Conservation (phyloP, 345 rosid genomes). For the Cardamine chenopodiifolia region DNA sequence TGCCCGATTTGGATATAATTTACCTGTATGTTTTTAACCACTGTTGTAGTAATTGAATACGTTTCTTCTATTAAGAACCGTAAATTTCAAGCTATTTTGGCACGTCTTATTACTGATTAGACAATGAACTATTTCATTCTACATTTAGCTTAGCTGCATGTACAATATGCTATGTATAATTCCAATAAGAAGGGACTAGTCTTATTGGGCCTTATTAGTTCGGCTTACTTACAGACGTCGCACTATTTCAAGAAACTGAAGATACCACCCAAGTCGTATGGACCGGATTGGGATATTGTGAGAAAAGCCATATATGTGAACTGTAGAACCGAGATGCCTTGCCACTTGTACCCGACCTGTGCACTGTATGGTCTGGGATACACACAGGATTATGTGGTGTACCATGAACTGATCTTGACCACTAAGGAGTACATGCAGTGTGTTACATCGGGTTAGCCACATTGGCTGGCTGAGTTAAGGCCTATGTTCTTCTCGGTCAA, state of each 20-base stretch:
- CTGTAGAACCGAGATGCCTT: too few relatives aligned
- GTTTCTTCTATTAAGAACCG: background rate
- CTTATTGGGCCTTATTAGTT: background rate
- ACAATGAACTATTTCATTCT: background rate
- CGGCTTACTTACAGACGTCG: too few relatives aligned
- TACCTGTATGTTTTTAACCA: background rate
- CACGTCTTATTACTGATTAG: background rate
- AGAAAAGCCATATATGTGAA: slow-evolving; percentile 50
- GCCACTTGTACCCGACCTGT: too few relatives aligned
- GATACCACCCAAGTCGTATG: too few relatives aligned
- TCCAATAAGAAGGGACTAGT: background rate
- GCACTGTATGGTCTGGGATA: too few relatives aligned
- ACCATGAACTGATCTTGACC: too few relatives aligned
- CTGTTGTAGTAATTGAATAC: slow-evolving; percentile 20
- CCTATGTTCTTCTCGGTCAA: too few relatives aligned
- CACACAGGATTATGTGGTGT: too few relatives aligned
- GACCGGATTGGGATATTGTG: slow-evolving; percentile 21
- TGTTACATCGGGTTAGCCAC: too few relatives aligned
- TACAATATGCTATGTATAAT: background rate
- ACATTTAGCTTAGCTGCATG: background rate
- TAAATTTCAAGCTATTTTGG: background rate
- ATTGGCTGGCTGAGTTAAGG: too few relatives aligned
- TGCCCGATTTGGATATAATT: background rate
- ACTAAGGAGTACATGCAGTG: too few relatives aligned
- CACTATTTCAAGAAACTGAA: too few relatives aligned